A percentile compares a stretch with the other conserved stretches of the same genome.
Evolutionary conservation across 2,329 filamentous ascomycete species (phyloP).

Genomic region (Anthostomella pinea): DNA sequence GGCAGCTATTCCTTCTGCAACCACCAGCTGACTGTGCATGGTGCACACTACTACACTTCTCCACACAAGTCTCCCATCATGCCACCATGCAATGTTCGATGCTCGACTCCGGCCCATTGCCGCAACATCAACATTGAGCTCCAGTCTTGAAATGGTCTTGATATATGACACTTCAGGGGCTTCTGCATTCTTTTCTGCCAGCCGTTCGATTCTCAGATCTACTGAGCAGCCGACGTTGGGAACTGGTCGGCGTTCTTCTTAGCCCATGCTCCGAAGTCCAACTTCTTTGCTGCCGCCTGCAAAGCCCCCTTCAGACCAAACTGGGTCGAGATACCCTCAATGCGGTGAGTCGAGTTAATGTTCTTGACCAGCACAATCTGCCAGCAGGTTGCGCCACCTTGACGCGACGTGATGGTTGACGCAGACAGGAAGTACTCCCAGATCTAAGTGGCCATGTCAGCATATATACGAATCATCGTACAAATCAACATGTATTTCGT

Average conservation of each 20-base stretch:
- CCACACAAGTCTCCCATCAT: no score
- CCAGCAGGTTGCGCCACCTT: constrained; percentile 73
- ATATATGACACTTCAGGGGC: no score
- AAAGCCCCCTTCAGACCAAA: constrained; percentile 64
- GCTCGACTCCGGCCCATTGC: no score
- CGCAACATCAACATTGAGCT: no score
- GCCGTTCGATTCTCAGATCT: constrained; percentile 3
- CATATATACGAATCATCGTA: neutral
- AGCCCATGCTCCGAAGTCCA: constrained; percentile 33
- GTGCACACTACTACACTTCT: no score
- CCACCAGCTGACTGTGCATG: no score
- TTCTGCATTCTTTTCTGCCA: neutral
- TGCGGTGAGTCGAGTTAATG: constrained; percentile 75
- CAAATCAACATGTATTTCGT: neutral
- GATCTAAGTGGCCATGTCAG: constrained; percentile 36
- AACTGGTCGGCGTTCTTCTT: constrained; percentile 34
- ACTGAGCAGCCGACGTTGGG: constrained; percentile 28
- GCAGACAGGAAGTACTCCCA: constrained; percentile 81
- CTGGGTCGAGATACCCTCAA: constrained; percentile 68
- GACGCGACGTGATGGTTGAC: constrained; percentile 72
- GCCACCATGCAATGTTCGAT: no score
- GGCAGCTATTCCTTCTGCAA: no score
- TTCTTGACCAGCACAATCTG: constrained; percentile 80
- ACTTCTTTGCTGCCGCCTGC: constrained; percentile 29
- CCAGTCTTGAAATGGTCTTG: no score